A percentile compares a stretch with the other conserved stretches of the same genome.
Evolutionary conservation across 495 filamentous ascomycete species (phyloP).

Genomic region (Tuber brumale): DNA sequence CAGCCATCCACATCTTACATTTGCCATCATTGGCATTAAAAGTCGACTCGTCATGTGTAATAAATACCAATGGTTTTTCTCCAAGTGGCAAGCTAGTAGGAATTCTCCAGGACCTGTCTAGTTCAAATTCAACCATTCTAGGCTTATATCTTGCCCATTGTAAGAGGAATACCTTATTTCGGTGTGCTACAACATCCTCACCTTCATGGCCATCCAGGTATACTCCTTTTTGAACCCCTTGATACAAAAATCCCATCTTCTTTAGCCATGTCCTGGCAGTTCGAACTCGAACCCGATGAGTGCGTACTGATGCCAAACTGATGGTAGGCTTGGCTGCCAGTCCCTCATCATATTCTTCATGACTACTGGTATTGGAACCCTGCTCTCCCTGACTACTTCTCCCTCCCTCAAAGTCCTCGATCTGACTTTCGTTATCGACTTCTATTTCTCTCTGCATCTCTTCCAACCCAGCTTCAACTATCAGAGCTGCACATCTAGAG

Average conservation of each 20-base stretch:
- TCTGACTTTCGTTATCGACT: too few species aligned
- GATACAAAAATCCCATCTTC: constrained; percentile 11
- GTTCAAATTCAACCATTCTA: neutral
- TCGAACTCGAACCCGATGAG: neutral
- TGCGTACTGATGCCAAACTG: too few species aligned
- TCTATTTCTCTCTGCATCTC: too few species aligned
- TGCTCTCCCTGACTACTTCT: too few species aligned
- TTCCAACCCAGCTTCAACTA: too few species aligned
- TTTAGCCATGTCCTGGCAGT: constrained; percentile 13
- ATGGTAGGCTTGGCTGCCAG: too few species aligned
- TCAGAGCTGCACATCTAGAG: too few species aligned
- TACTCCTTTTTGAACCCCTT: constrained; percentile 9
- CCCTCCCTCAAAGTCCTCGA: too few species aligned
- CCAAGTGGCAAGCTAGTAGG: neutral
- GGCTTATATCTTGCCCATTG: constrained; percentile 2
- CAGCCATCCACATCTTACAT: constrained; percentile 7
- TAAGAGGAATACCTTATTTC: constrained; percentile 9
- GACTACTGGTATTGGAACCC: too few species aligned
- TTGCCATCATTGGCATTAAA: constrained; percentile 22
- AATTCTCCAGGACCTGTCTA: constrained; percentile 9
- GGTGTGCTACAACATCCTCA: constrained; percentile 18
- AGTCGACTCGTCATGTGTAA: constrained; percentile 19
- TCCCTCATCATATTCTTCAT: too few species aligned
- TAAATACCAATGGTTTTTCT: too few species aligned
- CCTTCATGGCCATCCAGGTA: constrained; percentile 18